These are phyloP conservation scores for Myriosclerotinia duriaeana DNA, from an alignment of 2,329 filamentous ascomycete genomes.

Conservation along the genomic window DNA sequence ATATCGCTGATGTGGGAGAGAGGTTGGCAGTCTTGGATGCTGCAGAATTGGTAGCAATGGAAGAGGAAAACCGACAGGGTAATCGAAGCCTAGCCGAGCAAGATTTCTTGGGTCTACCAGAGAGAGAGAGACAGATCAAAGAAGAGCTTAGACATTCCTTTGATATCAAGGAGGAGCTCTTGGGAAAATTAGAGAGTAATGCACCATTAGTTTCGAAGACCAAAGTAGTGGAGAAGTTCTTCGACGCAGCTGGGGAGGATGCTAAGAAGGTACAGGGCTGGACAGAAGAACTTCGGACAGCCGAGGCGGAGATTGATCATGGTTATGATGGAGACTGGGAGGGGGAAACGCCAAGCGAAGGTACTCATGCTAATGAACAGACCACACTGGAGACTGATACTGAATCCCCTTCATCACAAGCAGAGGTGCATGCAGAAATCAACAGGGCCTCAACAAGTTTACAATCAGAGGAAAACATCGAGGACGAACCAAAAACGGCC, in stretches of 20 bases:
- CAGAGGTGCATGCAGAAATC: neutral
- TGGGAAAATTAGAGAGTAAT: slow-evolving; percentile 8
- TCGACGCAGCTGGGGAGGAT: neutral
- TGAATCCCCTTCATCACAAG: neutral
- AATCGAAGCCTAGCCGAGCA: slow-evolving; percentile 5
- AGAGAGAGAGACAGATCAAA: neutral
- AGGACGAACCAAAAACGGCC: no score
- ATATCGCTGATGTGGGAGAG: neutral
- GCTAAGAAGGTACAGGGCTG: neutral
- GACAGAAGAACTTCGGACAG: slow-evolving; percentile 2
- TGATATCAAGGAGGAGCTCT: neutral
- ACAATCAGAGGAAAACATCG: no score
- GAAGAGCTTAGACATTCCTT: neutral
- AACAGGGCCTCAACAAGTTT: no score
- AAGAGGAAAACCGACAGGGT: neutral
- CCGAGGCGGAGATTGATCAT: neutral
- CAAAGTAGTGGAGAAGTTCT: neutral
- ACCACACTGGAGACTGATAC: neutral
- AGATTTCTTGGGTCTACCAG: neutral
- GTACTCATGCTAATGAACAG: neutral
- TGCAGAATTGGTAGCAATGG: slow-evolving; percentile 1
- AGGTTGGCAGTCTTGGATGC: slow-evolving; percentile 1
- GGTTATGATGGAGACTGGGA: neutral
- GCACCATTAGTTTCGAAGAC: neutral
- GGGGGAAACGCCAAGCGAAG: neutral